Base-by-base conservation (phyloP, 2,329 filamentous ascomycete genomes). In the Sclerotinia nivalis region DNA sequence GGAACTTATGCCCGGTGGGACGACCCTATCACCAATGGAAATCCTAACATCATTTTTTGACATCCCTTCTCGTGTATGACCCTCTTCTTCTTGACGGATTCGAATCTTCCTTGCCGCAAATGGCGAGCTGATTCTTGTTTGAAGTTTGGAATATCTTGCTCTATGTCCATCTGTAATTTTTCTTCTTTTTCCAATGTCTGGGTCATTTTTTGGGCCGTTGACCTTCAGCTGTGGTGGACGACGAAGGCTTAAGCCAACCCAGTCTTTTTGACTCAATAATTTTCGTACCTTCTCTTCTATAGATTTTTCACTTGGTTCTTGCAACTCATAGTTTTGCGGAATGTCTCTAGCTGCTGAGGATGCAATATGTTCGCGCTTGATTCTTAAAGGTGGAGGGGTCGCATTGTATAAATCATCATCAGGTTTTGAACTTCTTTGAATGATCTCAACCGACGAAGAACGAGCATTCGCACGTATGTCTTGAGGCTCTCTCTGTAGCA, bases 201-300 rank as follows among this genome's bases (percentile, higher is more conserved):
- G 68, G 56, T 74, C 71, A 40, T 73, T 60, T 66, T 61, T 71
- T 22, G 72, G 60, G 34, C 73, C 65, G 20, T 65, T 66, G 62
- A 74, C 77, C n/a, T 64, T 71, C 25, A 77, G 49, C 22, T 74
- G 59, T 20, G 75, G 49, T 25, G 75, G 76, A 52, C 69, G 73
- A 47, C 75, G 74, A 55, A 73, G 73, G 13, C 62, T 73, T 9
- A 76, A 62, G n/a, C 78, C 76, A 22, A 75, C 72, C 78, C 78
- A 79, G 64, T 79, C 77, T 34, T 72, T 72, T 34, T 73, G 75
- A 13, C 69, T 64, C 58, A 79, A 74, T 47, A 79, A 64, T 55
- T 71, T 76, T 58, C 70, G 71, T 69, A 71, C 76, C 64, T 74
- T 78, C 40, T 73, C 71, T n/a, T 69, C 71, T 28, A 75, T 66